These are phyloP conservation scores for Macrolepiota fuliginosa DNA, from an alignment of 768 basidiomycete species.

Conservation along the genomic window DNA sequence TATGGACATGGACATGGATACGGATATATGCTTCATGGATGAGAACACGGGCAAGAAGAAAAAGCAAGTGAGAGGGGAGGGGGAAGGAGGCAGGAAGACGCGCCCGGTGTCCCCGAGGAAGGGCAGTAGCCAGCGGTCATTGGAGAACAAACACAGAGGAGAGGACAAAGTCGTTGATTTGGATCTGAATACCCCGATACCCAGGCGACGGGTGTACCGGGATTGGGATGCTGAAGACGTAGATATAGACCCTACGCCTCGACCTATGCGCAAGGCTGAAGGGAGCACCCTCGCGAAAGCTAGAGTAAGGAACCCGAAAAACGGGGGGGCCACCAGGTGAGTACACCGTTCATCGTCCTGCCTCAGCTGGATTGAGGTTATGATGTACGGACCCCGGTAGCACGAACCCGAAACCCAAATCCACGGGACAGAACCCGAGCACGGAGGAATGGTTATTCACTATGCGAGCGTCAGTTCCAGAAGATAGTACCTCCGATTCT, in stretches of 20 bases:
- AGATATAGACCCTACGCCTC: slow-evolving; percentile 1
- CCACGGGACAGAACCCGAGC: not conserved
- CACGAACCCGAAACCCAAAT: not conserved
- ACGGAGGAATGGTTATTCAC: not conserved
- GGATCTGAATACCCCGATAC: slow-evolving; percentile 5
- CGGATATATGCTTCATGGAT: not conserved
- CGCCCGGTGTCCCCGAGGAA: not conserved
- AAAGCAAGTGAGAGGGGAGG: not conserved
- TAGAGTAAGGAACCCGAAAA: not conserved
- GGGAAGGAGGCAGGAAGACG: not conserved
- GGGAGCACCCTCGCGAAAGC: slow-evolving; percentile 1
- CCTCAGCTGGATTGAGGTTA: not conserved
- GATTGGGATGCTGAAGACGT: not conserved
- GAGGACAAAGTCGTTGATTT: not conserved
- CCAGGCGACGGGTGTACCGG: not conserved
- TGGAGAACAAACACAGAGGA: not conserved
- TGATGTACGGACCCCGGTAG: not conserved
- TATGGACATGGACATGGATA: too few species aligned
- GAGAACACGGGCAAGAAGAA: not conserved
- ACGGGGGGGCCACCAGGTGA: not conserved
- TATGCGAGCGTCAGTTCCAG: not conserved
- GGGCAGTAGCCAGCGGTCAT: not conserved
- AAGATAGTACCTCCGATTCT: not conserved
- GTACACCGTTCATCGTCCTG: not conserved
- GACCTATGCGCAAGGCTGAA: not conserved